Evolutionary conservation across 1,284 basidiomycete genomes (phyloP), one percentile per base, ranked within the genome.

Genomic region (Microbotryum lychnidis-dioicae): DNA sequence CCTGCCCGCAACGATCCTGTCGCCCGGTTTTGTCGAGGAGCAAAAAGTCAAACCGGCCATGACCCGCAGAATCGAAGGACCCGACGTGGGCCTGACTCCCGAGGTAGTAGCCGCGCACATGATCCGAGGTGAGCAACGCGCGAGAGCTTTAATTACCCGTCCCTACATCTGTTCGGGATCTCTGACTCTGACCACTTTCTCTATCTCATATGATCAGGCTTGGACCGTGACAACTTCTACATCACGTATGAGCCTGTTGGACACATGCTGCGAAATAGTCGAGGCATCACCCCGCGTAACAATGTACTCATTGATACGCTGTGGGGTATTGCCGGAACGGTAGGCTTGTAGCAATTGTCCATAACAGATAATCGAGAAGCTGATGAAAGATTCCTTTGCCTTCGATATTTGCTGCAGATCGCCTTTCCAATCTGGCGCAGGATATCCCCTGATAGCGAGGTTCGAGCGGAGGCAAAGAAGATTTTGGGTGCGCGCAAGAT

Each of bases 1-100:
- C 77, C 87, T 91, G 77, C 91, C 92, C 0, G 83, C 82, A 0
- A 92, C 89, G 0, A 96, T 97, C 76, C 81, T 81, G 63, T 85
- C 84, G 0, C 88, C 91, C 0, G 91, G 91, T 0, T 87, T 82
- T 69, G 84, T 85, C 14, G 80, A 83, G 66, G 93, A 97, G 73
- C 85, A 89, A 73, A 83, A 82, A 73, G 82, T 80, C 42, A 97
- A 97, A 73, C 93, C 91, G 0, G 79, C 79, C 42, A 79, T 97
- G 57, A 87, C 85, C 4, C 81, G 82, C 66, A 84, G 87, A 70
- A 86, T 97, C 49, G 93, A 96, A 73, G 87, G 87, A 58, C 76
- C 78, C 1, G 93, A 93, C 72, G 79, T 77, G 23, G 84, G 85
- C 0, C 70, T 84, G 58, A 81, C 82, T 3, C 80, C 89, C 0